Conservation (phyloP, 495 filamentous ascomycete species). For the Amniculicola lignicola region DNA sequence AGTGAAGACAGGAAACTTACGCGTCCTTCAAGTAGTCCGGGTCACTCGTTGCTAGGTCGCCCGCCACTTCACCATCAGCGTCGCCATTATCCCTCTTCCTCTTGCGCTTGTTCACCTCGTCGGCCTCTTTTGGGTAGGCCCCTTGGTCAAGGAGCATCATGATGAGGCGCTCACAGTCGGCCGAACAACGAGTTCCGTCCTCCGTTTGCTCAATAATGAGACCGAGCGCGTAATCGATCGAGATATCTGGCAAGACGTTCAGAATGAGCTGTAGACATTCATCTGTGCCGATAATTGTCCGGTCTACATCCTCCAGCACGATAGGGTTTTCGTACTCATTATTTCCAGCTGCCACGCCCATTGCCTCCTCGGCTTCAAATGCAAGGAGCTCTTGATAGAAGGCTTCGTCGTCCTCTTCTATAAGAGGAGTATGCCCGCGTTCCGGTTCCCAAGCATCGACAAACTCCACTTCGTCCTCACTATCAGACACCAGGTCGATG, state of each 20-base stretch:
- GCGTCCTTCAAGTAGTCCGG: constrained; percentile 1
- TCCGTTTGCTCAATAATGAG: constrained; percentile 29
- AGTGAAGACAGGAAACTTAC: constrained; percentile 12
- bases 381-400: too few relatives aligned
- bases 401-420: too few relatives aligned
- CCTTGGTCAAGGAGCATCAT: constrained; percentile 28
- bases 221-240: constrained; percentile 35
- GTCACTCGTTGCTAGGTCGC: not conserved
- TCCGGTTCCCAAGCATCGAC: too few relatives aligned
- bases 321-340: too few relatives aligned
- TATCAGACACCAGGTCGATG: too few relatives aligned
- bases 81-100: constrained; percentile 30
- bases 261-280: constrained; percentile 37
- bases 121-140: constrained; percentile 38
- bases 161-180: constrained; percentile 28
- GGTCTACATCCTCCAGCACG: too few relatives aligned
- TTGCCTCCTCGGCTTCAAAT: too few relatives aligned
- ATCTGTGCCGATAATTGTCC: too few relatives aligned
- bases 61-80: constrained; percentile 11
- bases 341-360: too few relatives aligned
- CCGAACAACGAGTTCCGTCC: constrained; percentile 2
- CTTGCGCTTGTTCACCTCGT: constrained; percentile 34
- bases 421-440: too few relatives aligned
- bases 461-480: too few relatives aligned
- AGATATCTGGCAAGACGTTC: constrained; percentile 42